phyloP scores from a whole-genome alignment of 768 basidiomycete genomes.

The Hydnum rufescens region DNA sequence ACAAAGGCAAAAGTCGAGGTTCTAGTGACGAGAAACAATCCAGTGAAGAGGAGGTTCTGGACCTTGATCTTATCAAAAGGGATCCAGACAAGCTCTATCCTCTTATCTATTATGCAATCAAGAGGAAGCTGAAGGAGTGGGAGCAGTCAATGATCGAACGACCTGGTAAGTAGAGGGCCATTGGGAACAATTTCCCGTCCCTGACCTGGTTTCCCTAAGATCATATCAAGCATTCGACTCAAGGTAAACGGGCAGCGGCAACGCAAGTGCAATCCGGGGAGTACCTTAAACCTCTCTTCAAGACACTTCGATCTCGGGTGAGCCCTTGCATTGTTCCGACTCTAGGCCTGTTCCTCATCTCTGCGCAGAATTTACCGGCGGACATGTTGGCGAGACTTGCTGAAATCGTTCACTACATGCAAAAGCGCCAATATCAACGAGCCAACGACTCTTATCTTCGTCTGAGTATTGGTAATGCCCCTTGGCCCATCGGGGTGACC shows the following conservation, averaged over 20 bases:
- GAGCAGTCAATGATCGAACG: constrained; percentile 85
- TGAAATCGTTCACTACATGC: constrained; percentile 94
- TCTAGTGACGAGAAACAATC: constrained; percentile 27
- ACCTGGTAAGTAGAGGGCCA: constrained; percentile 37
- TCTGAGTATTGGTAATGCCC: constrained; percentile 92
- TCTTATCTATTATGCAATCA: constrained; percentile 87
- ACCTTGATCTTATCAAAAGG: constrained; percentile 63
- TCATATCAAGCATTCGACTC: constrained; percentile 64
- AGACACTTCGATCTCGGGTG: constrained; percentile 69
- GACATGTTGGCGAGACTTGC: constrained; percentile 76
- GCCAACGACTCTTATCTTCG: constrained; percentile 97
- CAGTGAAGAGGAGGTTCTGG: constrained; percentile 37
- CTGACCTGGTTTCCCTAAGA: constrained; percentile 26
- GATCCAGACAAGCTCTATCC: constrained; percentile 94
- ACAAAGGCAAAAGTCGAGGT: constrained; percentile 8
- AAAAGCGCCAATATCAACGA: constrained; percentile 81
- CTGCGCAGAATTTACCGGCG: constrained; percentile 39
- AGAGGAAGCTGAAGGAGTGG: constrained; percentile 89
- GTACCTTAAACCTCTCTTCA: constrained; percentile 94
- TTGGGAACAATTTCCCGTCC: background rate
- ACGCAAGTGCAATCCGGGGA: constrained; percentile 91
- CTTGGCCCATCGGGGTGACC: constrained; percentile 99
- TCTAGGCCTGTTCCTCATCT: background rate
- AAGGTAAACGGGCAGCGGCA: constrained; percentile 87
- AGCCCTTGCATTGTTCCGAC: constrained; percentile 15